These are phyloP conservation scores for Neopestalotiopsis rosae DNA, from an alignment of 2,329 filamentous ascomycete species.

Conservation along the genomic window DNA sequence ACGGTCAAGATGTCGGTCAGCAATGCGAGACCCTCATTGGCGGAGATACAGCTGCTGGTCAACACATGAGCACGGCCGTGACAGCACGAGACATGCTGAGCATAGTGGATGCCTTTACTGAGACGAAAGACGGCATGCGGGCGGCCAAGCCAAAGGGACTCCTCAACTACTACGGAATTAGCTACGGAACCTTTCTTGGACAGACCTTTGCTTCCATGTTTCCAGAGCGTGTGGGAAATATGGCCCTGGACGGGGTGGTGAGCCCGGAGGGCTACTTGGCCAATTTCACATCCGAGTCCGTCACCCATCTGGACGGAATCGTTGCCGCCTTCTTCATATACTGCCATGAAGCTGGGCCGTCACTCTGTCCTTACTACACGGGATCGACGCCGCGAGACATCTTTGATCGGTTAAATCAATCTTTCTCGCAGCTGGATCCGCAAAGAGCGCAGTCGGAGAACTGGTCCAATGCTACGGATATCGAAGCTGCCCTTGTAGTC, in stretches of 20 bases:
- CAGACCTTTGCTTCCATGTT: slow-evolving; percentile 46
- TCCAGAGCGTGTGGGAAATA: slow-evolving; percentile 39
- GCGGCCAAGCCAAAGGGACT: slow-evolving; percentile 22
- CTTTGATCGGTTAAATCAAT: slow-evolving; percentile 30
- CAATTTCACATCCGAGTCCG: slow-evolving; percentile 42
- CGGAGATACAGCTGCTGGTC: slow-evolving; percentile 16
- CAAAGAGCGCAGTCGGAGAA: slow-evolving; percentile 21
- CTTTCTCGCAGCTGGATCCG: slow-evolving; percentile 25
- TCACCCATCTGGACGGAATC: slow-evolving; percentile 48
- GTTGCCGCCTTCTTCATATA: slow-evolving; percentile 48
- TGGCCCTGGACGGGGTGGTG: slow-evolving; percentile 52
- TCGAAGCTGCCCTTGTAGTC: slow-evolving; percentile 20
- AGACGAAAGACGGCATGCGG: slow-evolving; percentile 19
- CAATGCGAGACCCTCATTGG: slow-evolving; percentile 7
- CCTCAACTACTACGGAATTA: slow-evolving; percentile 51
- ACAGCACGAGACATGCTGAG: slow-evolving; percentile 30
- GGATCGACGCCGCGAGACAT: slow-evolving; percentile 40
- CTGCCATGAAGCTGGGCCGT: slow-evolving; percentile 46
- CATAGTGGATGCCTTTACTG: slow-evolving; percentile 24
- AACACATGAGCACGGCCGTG: slow-evolving; percentile 26
- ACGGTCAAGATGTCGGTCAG: slow-evolving; percentile 13
- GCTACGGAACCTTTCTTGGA: slow-evolving; percentile 49
- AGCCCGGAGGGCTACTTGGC: slow-evolving; percentile 42
- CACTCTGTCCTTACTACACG: slow-evolving; percentile 42
- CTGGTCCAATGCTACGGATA: slow-evolving; percentile 28